phyloP scores from a whole-genome alignment of 2,329 filamentous ascomycete genomes.

The Truncatella angustata region DNA sequence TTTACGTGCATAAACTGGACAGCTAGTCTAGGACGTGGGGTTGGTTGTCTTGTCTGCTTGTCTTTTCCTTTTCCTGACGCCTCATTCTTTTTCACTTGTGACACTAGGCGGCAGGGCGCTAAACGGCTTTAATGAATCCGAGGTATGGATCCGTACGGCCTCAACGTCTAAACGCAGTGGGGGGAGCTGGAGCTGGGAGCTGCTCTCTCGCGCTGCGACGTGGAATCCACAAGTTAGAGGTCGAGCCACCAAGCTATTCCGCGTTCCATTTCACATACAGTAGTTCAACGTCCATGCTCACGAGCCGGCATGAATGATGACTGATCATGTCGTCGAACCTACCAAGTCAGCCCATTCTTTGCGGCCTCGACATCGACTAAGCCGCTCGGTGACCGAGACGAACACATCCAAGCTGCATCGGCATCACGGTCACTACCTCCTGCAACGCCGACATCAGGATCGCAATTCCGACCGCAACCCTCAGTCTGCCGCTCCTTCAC shows the following conservation, averaged over 20 bases:
- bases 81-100: neutral
- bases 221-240: neutral
- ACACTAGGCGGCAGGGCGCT: neutral
- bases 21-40: no score
- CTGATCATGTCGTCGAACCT: conserved; percentile 30
- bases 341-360: conserved; percentile 31
- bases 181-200: no score
- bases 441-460: conserved; percentile 32
- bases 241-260: neutral
- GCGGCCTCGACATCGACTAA: conserved; percentile 50
- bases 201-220: neutral
- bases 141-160: neutral
- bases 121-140: neutral
- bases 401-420: conserved; percentile 42
- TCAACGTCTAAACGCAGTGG: conserved; percentile 1
- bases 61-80: no score
- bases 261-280: neutral
- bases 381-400: conserved; percentile 54
- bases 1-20: no score
- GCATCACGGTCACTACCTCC: conserved; percentile 33
- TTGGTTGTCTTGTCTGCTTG: neutral
- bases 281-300: neutral
- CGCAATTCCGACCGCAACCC: conserved; percentile 27
- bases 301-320: conserved; percentile 23
- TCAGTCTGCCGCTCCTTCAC: conserved; percentile 26